A percentile compares a stretch with the other conserved stretches of the same genome.
These are phyloP conservation scores for Epichloe glyceriae DNA, from an alignment of 2,329 filamentous ascomycete species.

Conservation along the genomic window DNA sequence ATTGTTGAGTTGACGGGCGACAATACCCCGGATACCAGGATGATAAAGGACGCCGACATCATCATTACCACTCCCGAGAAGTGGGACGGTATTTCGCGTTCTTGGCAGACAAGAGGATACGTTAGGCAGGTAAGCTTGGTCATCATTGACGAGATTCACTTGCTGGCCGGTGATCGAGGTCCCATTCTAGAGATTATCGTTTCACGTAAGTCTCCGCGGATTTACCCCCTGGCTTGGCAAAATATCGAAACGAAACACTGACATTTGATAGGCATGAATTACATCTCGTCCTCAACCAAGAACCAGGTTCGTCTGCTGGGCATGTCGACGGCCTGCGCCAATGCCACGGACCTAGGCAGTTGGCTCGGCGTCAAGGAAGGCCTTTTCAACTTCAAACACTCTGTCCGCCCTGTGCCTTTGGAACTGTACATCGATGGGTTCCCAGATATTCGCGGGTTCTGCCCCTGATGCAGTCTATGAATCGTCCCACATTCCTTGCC, in stretches of 20 bases:
- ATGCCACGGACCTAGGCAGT: slow-evolving; percentile 84
- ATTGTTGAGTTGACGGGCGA: slow-evolving; percentile 92
- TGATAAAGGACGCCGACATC: slow-evolving; percentile 89
- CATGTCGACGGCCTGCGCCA: slow-evolving; percentile 99
- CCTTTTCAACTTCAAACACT: slow-evolving; percentile 94
- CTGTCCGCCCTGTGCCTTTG: slow-evolving; percentile 86
- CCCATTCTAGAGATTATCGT: slow-evolving; percentile 98
- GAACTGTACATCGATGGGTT: slow-evolving; percentile 98
- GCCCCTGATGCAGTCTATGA: slow-evolving; percentile 99
- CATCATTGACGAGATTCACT: slow-evolving; percentile 96
- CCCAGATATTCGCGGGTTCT: slow-evolving; percentile 88
- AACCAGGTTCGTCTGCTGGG: slow-evolving; percentile 79
- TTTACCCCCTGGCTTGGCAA: no score
- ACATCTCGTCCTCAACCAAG: slow-evolving; percentile 89
- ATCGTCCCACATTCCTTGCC: slow-evolving; percentile 86
- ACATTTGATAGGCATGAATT: slow-evolving; percentile 67
- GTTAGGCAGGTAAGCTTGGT: slow-evolving; percentile 90
- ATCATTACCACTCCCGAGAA: slow-evolving; percentile 99
- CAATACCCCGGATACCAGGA: slow-evolving; percentile 93
- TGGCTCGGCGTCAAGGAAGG: slow-evolving; percentile 96
- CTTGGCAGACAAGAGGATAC: slow-evolving; percentile 95
- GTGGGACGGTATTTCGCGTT: slow-evolving; percentile 98
- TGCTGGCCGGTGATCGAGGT: slow-evolving; percentile 90
- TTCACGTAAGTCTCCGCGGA: slow-evolving; percentile 32
- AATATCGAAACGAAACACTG: background rate